A percentile compares a stretch with the other conserved stretches of the same genome.
Evolutionary conservation across 1,284 basidiomycete species (phyloP).

Genomic region (Boletus smithii): DNA sequence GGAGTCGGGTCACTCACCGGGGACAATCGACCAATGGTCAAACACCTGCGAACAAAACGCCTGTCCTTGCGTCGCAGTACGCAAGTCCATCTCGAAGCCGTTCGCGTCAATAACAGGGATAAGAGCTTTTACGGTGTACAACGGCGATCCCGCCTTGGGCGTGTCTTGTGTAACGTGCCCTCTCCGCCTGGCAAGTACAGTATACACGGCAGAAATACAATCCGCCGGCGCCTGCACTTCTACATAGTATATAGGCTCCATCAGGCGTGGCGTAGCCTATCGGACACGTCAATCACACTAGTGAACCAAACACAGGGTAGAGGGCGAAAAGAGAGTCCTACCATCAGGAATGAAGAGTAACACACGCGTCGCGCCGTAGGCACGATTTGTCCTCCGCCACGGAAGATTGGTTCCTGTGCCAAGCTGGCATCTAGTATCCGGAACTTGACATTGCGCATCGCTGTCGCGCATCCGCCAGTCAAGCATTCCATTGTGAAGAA

Average conservation of each 20-base stretch:
- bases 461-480: conserved; percentile 40
- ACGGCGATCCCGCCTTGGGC: conserved; percentile 94
- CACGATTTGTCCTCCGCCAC: conserved; percentile 97
- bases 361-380: conserved; percentile 96
- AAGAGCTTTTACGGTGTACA: conserved; percentile 96
- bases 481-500: conserved; percentile 3
- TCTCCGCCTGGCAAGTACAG: conserved; percentile 91
- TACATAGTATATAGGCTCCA: conserved; percentile 98
- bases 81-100: conserved; percentile 96
- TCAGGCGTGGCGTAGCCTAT: conserved; percentile 84
- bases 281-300: neutral
- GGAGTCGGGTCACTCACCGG: conserved; percentile 53
- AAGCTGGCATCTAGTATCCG: conserved; percentile 88
- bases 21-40: conserved; percentile 98
- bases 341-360: conserved; percentile 99
- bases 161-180: conserved; percentile 98
- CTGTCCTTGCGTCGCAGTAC: conserved; percentile 96
- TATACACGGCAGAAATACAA: conserved; percentile 97
- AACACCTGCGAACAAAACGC: conserved; percentile 96
- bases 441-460: conserved; percentile 99
- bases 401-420: conserved; percentile 93
- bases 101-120: conserved; percentile 99
- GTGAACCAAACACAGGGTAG: conserved; percentile 4
- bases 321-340: conserved; percentile 35
- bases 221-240: conserved; percentile 99